Evolutionary conservation across 2,329 filamentous ascomycete genomes (phyloP).

Genomic region (Cadophora gregata): DNA sequence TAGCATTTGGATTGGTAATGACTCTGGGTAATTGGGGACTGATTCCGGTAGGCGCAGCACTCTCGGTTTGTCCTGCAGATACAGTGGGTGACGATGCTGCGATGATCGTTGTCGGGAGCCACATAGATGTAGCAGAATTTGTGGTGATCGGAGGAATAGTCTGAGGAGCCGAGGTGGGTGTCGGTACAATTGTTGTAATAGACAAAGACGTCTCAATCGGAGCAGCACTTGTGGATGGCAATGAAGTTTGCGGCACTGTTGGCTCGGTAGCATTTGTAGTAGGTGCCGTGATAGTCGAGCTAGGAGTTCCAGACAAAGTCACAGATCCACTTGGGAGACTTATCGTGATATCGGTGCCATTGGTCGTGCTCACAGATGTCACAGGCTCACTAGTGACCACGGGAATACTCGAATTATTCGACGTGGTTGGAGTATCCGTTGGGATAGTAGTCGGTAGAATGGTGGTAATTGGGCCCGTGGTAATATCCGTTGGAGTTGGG

Average conservation of each 20-base stretch:
- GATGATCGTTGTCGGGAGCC: constrained; percentile 40
- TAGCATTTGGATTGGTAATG: constrained; percentile 39
- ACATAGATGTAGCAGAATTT: constrained; percentile 37
- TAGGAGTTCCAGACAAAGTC: constrained; percentile 5
- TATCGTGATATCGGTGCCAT: constrained; percentile 15
- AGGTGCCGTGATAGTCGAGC: constrained; percentile 9
- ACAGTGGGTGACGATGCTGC: constrained; percentile 32
- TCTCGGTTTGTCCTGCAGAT: constrained; percentile 25
- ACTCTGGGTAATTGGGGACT: constrained; percentile 38
- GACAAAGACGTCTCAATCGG: constrained; percentile 18
- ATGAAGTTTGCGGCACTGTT: constrained; percentile 17
- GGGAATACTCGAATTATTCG: neutral
- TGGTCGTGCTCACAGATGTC: constrained; percentile 9
- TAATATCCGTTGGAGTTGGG: neutral
- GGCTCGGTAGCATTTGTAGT: constrained; percentile 24
- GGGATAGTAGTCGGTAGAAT: neutral
- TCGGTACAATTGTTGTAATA: constrained; percentile 22
- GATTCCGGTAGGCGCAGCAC: constrained; percentile 38
- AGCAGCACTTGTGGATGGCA: constrained; percentile 13
- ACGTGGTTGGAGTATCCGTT: neutral
- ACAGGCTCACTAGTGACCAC: neutral
- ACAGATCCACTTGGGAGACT: constrained; percentile 10
- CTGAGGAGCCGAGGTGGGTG: constrained; percentile 24
- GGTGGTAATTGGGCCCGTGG: constrained; percentile 10
- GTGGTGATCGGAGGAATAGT: constrained; percentile 38